phyloP scores from a whole-genome alignment of 139 green algal genomes.

The Nannochloris sp. region DNA sequence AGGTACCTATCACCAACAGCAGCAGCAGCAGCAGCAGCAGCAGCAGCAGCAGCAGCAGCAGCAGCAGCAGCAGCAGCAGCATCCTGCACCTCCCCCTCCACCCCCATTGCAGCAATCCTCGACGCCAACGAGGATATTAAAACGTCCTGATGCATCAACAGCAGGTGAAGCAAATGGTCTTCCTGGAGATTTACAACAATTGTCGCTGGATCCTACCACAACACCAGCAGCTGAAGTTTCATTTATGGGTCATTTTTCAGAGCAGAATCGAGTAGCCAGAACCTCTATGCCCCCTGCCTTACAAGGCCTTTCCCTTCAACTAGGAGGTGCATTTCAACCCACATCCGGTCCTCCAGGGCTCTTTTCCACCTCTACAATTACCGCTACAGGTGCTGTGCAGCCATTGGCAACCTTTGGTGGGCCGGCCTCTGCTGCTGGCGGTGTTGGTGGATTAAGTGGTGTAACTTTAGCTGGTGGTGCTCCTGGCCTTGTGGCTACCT shows the following conservation, averaged over 20 bases:
- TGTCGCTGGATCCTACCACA: neutral
- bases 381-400: neutral
- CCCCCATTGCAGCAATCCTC: neutral
- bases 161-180: neutral
- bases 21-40: neutral
- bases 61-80: neutral
- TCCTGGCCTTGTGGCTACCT: neutral
- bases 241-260: too few relatives aligned
- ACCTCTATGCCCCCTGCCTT: neutral
- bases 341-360: conserved; percentile 2
- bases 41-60: neutral
- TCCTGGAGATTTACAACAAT: neutral
- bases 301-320: conserved; percentile 8
- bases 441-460: neutral
- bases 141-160: neutral
- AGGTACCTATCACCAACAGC: neutral
- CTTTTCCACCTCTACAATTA: neutral
- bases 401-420: neutral
- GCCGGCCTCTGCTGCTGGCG: neutral
- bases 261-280: too few relatives aligned
- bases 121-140: neutral
- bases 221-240: neutral
- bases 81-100: neutral
- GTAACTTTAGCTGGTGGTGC: neutral
- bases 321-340: neutral